A percentile compares a stretch with the other conserved stretches of the same genome.
These are phyloP conservation scores for Tetrapyrgos nigripes DNA, from an alignment of 1,284 basidiomycete species.

Conservation along the genomic window DNA sequence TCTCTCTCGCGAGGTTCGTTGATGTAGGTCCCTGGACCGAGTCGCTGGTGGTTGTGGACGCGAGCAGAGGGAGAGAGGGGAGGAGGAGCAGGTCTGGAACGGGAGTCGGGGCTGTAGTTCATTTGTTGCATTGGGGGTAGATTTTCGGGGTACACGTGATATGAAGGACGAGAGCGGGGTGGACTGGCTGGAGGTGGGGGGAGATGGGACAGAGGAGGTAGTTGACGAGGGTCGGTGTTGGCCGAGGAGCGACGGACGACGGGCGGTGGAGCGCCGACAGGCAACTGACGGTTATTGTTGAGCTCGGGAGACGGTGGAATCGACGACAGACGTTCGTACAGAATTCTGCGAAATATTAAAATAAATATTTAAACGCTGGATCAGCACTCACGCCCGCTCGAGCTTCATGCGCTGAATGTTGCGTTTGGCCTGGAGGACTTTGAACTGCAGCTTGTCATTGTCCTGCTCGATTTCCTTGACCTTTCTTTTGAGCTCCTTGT, in stretches of 20 bases:
- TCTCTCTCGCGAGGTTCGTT: slow-evolving; percentile 51
- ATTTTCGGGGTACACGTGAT: slow-evolving; percentile 50
- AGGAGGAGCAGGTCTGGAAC: slow-evolving; percentile 26
- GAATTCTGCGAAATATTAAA: slow-evolving; percentile 53
- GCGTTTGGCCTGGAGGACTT: slow-evolving; percentile 82
- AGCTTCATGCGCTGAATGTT: slow-evolving; percentile 89
- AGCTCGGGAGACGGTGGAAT: slow-evolving; percentile 61
- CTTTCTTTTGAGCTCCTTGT: slow-evolving; percentile 89
- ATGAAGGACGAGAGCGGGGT: slow-evolving; percentile 38
- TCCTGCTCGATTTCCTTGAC: slow-evolving; percentile 92
- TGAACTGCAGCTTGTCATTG: slow-evolving; percentile 87
- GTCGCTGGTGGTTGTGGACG: slow-evolving; percentile 69
- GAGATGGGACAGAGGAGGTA: slow-evolving; percentile 51
- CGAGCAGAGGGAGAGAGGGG: slow-evolving; percentile 46
- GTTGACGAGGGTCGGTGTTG: slow-evolving; percentile 37
- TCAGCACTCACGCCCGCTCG: slow-evolving; percentile 81
- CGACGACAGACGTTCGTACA: slow-evolving; percentile 77
- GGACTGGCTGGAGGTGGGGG: slow-evolving; percentile 18
- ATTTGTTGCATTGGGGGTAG: slow-evolving; percentile 48
- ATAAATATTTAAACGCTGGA: slow-evolving; percentile 25
- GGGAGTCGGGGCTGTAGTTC: slow-evolving; percentile 50
- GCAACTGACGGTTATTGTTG: slow-evolving; percentile 46
- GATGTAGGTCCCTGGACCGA: slow-evolving; percentile 66
- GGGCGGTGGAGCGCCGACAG: slow-evolving; percentile 28
- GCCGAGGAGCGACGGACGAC: slow-evolving; percentile 33